These are phyloP conservation scores for Talaromyces ruber DNA, from an alignment of 495 filamentous ascomycete species.

Conservation along the genomic window DNA sequence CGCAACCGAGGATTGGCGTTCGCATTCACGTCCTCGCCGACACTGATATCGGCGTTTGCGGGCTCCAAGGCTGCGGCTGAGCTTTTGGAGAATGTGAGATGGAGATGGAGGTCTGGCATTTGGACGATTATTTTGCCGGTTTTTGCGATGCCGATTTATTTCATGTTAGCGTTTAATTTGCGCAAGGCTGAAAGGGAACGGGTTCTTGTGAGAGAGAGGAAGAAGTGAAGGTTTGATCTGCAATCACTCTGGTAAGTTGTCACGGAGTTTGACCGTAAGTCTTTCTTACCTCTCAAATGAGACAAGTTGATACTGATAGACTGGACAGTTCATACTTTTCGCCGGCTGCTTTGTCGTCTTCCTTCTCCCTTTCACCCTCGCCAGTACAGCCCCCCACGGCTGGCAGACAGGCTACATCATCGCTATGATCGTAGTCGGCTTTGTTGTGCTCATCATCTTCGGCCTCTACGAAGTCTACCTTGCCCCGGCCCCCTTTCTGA, in stretches of 20 bases:
- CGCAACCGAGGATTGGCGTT: slow-evolving; percentile 51
- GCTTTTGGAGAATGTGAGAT: slow-evolving; percentile 41
- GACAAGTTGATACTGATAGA: neutral
- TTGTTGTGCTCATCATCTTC: slow-evolving; percentile 22
- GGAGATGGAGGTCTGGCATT: slow-evolving; percentile 52
- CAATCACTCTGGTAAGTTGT: slow-evolving; percentile 41
- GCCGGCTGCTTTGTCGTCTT: slow-evolving; percentile 12
- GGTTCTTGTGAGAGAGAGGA: slow-evolving; percentile 14
- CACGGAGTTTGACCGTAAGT: slow-evolving; percentile 49
- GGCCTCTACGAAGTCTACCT: slow-evolving; percentile 43
- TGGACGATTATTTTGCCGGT: slow-evolving; percentile 20
- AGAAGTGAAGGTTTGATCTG: slow-evolving; percentile 29
- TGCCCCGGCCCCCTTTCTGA: slow-evolving; percentile 42
- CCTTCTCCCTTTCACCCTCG: neutral
- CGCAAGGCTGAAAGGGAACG: slow-evolving; percentile 40
- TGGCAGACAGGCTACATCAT: neutral
- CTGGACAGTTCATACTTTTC: slow-evolving; percentile 42
- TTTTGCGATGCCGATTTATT: slow-evolving; percentile 15
- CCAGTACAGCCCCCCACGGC: neutral
- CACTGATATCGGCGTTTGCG: neutral
- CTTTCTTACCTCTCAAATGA: neutral
- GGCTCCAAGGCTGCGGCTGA: slow-evolving; percentile 9
- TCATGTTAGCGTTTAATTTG: slow-evolving; percentile 41
- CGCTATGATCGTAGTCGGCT: neutral
- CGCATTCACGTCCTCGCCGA: slow-evolving; percentile 15